Conservation (phyloP, 345 rosid species). For the Mangifera indica region DNA sequence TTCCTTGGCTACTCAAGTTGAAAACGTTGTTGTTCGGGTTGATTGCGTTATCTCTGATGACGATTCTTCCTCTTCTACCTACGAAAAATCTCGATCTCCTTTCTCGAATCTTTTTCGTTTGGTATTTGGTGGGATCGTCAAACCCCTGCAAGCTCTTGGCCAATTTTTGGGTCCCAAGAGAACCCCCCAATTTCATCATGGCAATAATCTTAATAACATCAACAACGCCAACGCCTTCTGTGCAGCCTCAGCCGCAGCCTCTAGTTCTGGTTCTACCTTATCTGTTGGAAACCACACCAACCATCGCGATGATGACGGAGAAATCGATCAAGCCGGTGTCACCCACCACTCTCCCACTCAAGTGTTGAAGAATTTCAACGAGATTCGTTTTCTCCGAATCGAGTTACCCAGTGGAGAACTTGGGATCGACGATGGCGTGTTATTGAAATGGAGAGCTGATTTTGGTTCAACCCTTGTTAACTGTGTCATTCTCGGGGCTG, state of each 20-base stretch:
- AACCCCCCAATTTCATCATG: not conserved
- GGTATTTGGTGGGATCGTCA: slow-evolving; percentile 61
- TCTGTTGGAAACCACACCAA: too few relatives aligned
- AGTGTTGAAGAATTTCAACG: slow-evolving; percentile 78
- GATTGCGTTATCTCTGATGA: slow-evolving; percentile 97
- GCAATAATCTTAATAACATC: not conserved
- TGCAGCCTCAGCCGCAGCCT: not conserved
- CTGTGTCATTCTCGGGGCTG: slow-evolving; percentile 89
- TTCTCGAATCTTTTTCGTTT: slow-evolving; percentile 53
- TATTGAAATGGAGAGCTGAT: slow-evolving; percentile 92
- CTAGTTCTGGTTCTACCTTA: slow-evolving; percentile 12
- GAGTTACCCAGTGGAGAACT: slow-evolving; percentile 87
- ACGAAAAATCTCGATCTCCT: slow-evolving; percentile 57
- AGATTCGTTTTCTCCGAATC: slow-evolving; percentile 67
- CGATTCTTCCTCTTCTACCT: slow-evolving; percentile 40
- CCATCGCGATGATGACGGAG: slow-evolving; percentile 56
- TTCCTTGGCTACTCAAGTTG: slow-evolving; percentile 72
- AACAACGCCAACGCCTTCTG: not conserved
- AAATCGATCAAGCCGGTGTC: slow-evolving; percentile 71
- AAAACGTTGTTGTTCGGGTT: slow-evolving; percentile 84
- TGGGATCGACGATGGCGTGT: slow-evolving; percentile 78
- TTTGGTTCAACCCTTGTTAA: slow-evolving; percentile 88
- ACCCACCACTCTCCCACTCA: slow-evolving; percentile 97
- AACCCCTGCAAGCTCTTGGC: slow-evolving; percentile 75
- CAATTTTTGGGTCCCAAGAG: slow-evolving; percentile 60